Evolutionary conservation across 257 asterid genomes (phyloP).

Genomic region (Rehmannia glutinosa): DNA sequence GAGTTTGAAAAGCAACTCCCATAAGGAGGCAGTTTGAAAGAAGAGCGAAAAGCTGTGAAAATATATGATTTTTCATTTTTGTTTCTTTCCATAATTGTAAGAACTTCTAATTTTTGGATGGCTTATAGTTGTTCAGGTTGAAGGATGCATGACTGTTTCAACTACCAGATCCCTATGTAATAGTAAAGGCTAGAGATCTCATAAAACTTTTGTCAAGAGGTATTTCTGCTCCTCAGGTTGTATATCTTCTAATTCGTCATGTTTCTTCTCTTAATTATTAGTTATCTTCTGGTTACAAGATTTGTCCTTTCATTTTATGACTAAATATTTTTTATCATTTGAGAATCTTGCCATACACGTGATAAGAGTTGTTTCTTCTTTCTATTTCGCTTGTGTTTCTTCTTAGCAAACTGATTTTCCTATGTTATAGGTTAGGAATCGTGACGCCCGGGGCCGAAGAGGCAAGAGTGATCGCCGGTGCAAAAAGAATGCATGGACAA

Average conservation of each 20-base stretch:
- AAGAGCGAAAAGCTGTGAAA: background rate
- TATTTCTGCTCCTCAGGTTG: constrained; percentile 79
- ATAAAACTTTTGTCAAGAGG: constrained; percentile 74
- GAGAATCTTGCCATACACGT: background rate
- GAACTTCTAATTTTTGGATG: background rate
- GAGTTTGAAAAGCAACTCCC: background rate
- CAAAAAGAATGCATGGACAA: too few species aligned
- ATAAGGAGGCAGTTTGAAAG: background rate
- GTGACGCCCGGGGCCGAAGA: too few species aligned
- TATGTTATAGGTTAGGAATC: background rate
- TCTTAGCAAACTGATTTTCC: background rate
- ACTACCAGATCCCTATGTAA: constrained; percentile 69
- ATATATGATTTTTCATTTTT: background rate
- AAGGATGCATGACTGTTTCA: constrained; percentile 74
- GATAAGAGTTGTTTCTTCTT: background rate
- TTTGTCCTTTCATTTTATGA: background rate
- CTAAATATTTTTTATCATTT: background rate
- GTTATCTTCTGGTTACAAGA: background rate
- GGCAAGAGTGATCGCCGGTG: too few species aligned
- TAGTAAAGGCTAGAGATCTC: constrained; percentile 73
- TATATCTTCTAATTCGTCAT: background rate
- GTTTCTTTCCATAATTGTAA: background rate
- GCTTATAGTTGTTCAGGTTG: constrained; percentile 39
- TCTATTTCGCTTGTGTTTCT: background rate
- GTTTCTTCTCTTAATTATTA: background rate